Evolutionary conservation across 192 early-diverging fungal genomes (phyloP).

Genomic region (Umbelopsis ramanniana): DNA sequence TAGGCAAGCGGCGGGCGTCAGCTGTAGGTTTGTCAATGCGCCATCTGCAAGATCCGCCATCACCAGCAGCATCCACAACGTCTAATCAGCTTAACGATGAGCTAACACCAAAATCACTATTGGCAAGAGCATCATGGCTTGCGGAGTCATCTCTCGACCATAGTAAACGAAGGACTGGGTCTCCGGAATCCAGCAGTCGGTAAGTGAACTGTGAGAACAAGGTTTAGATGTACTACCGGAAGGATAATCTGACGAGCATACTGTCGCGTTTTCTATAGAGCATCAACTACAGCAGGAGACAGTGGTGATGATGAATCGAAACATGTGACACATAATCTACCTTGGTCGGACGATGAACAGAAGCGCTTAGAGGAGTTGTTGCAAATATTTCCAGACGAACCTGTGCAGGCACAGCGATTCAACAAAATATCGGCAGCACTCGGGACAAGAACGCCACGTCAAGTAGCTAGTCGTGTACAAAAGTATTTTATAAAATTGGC

Average conservation of each 20-base stretch:
- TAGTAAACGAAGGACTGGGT: not conserved
- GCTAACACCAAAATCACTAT: not conserved
- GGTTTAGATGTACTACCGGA: not conserved
- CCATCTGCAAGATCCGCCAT: not conserved
- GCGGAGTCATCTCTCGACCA: not conserved
- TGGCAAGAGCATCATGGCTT: slow-evolving; percentile 6
- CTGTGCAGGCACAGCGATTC: slow-evolving; percentile 68
- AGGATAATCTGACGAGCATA: not conserved
- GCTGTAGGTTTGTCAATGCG: not conserved
- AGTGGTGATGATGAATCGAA: slow-evolving; percentile 43
- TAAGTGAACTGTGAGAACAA: not conserved
- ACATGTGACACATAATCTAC: slow-evolving; percentile 62
- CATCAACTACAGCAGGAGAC: not conserved
- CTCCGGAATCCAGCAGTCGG: slow-evolving; percentile 1
- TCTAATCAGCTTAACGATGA: not conserved
- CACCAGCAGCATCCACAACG: not conserved
- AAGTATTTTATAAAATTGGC: slow-evolving; percentile 82
- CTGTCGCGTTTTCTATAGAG: not conserved
- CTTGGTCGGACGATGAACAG: slow-evolving; percentile 77
- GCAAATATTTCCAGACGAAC: slow-evolving; percentile 69
- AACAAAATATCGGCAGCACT: slow-evolving; percentile 74
- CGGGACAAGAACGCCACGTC: slow-evolving; percentile 71
- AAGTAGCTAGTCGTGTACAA: slow-evolving; percentile 79
- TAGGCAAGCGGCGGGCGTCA: slow-evolving; percentile 32
- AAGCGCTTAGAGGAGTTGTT: slow-evolving; percentile 61